Evolutionary conservation across 202 grass and related monocot genomes (phyloP), one percentile per base, ranked within the genome.

Genomic region (Digitaria exilis): DNA sequence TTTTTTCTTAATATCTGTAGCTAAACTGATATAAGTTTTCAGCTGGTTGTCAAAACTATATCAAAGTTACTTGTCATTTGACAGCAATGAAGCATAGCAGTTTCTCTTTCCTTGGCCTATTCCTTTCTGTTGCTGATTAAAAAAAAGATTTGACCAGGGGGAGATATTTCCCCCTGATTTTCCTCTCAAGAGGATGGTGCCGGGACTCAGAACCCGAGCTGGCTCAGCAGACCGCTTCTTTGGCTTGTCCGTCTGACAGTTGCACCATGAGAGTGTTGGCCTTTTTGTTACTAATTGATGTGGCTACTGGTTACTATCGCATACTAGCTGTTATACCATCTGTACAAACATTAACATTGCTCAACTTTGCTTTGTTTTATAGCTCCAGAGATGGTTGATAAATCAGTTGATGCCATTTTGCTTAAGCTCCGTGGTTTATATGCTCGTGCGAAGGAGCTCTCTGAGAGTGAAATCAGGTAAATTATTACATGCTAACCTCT

Each of bases 381-480:
- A 98, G 95, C 87, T 87, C 87, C 89, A 25, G 95, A 98, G 62
- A 83, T 84, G 29, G 75, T 82, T 82, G 95, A 97, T 68, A 97
- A 97, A 89, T 78, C 87, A 42, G 71, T 60, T 64, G 95, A 98
- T 48, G 15, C 18, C 37, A 84, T 88, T 32, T 82, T 95, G 76
- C 25, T 37, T 57, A 95, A 78, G 80, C 92, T 98, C 50, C 88
- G 89, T 84, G 9, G 4, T 77, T 91, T 90, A 67, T 98, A 98
- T 87, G 30, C 57, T 64, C 82, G 73, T 57, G 95, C 92, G 15
- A 98, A 91, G 88, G 92, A 95, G 11, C 90, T 98, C 35, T 82
- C 73, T 69, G 95, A 95, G 54, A 91, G 17, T 90, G 95, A 98
- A 93, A 78, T 88, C 69, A 95, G 92, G 95, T 98, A 87, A 68